phyloP scores from a whole-genome alignment of 2,329 filamentous ascomycete genomes.

The Aspergillus calidoustus region DNA sequence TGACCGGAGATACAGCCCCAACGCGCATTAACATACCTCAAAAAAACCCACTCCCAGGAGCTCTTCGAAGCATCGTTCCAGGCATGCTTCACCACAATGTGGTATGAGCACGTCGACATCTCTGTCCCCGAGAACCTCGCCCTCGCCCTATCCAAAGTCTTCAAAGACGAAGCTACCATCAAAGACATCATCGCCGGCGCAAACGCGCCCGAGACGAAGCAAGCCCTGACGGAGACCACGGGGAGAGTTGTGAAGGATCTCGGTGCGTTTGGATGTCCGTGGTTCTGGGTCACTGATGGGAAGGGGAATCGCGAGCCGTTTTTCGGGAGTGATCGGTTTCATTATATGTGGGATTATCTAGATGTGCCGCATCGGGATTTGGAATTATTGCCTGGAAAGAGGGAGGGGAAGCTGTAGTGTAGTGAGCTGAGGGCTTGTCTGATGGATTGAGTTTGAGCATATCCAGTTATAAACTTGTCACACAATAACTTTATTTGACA shows the following conservation, averaged over 20 bases:
- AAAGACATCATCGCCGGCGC: constrained; percentile 60
- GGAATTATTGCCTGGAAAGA: constrained; percentile 17
- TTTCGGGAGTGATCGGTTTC: constrained; percentile 74
- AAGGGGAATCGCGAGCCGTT: constrained; percentile 68
- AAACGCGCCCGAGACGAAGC: constrained; percentile 55
- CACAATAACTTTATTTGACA: no score
- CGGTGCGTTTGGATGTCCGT: constrained; percentile 78
- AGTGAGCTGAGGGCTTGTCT: background rate
- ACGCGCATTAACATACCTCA: constrained; percentile 69
- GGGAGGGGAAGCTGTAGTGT: constrained; percentile 1
- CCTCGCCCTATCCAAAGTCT: constrained; percentile 31
- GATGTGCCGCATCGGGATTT: constrained; percentile 52
- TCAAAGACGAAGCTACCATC: constrained; percentile 53
- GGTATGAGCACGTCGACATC: constrained; percentile 64
- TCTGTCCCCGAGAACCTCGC: constrained; percentile 61
- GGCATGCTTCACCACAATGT: constrained; percentile 65
- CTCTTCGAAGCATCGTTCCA: constrained; percentile 60
- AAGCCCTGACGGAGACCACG: constrained; percentile 62
- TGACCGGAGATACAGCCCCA: constrained; percentile 54
- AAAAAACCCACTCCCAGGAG: constrained; percentile 56
- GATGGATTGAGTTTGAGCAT: no score
- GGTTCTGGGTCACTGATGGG: constrained; percentile 66
- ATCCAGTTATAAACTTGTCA: no score
- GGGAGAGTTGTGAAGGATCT: constrained; percentile 60
- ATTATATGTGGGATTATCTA: constrained; percentile 69